These are phyloP conservation scores for Bolboschoenus planiculmis DNA, from an alignment of 176 grass and related monocot genomes.

Conservation along the genomic window DNA sequence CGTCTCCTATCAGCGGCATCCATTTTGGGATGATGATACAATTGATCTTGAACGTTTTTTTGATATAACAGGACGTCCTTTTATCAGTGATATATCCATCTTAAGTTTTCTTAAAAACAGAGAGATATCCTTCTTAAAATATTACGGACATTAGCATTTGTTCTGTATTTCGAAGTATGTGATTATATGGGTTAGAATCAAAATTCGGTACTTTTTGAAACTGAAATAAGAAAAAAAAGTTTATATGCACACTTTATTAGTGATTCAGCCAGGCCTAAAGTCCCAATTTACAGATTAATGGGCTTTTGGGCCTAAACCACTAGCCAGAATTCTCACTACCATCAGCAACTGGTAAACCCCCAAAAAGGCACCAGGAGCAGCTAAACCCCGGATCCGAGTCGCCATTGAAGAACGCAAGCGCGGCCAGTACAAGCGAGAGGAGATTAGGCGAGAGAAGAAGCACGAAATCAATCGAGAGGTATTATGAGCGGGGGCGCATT, in stretches of 20 bases:
- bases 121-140: no score
- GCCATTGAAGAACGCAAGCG: background rate
- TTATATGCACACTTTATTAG: background rate
- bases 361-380: background rate
- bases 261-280: background rate
- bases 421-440: background rate
- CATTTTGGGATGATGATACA: no score
- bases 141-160: no score
- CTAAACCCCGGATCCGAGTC: conserved; percentile 16
- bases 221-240: background rate
- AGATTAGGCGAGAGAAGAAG: background rate
- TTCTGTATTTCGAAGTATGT: no score
- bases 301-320: background rate
- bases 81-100: no score
- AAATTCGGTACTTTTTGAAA: no score
- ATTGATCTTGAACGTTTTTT: no score
- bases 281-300: background rate
- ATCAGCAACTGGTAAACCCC: background rate
- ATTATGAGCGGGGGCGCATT: conserved; percentile 71
- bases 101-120: no score
- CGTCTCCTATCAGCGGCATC: no score
- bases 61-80: no score
- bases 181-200: no score
- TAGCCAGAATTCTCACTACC: background rate
- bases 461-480: background rate